Evolutionary conservation across 192 early-diverging fungal genomes (phyloP).

Genomic region (Entomortierella parvispora): DNA sequence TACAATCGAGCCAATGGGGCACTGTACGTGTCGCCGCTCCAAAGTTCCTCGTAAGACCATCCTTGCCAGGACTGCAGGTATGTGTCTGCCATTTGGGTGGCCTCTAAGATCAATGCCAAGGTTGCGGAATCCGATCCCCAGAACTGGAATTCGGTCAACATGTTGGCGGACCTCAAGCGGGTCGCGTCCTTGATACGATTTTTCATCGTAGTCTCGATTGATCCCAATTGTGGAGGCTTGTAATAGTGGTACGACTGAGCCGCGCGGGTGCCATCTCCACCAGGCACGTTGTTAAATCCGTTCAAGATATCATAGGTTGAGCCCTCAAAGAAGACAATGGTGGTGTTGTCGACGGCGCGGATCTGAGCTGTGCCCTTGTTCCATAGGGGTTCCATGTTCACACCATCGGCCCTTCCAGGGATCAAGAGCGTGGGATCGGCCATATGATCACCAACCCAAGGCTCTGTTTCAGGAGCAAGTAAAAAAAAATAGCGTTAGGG

Average conservation of each 20-base stretch:
- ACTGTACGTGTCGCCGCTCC: conserved; percentile 7
- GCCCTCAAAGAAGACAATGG: conserved; percentile 67
- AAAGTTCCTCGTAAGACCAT: conserved; percentile 66
- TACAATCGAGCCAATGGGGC: conserved; percentile 37
- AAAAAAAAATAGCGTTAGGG: not conserved
- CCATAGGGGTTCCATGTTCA: conserved; percentile 63
- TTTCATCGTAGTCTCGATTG: conserved; percentile 45
- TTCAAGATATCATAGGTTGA: conserved; percentile 59
- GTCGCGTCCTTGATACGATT: conserved; percentile 56
- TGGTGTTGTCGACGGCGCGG: conserved; percentile 60
- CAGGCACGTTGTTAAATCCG: conserved; percentile 61
- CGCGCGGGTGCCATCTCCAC: conserved; percentile 59
- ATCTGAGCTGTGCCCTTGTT: conserved; percentile 59
- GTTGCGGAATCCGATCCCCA: conserved; percentile 50
- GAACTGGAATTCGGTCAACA: conserved; percentile 66
- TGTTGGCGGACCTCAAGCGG: conserved; percentile 55
- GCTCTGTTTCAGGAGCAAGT: conserved; percentile 37
- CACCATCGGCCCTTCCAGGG: conserved; percentile 54
- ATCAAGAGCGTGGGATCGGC: conserved; percentile 55
- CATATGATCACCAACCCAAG: conserved; percentile 62
- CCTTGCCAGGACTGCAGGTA: conserved; percentile 62
- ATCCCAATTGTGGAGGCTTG: conserved; percentile 55
- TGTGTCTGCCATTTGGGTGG: too few relatives aligned
- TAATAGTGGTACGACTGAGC: conserved; percentile 66
- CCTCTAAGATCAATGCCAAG: conserved; percentile 43